Evolutionary conservation across 768 basidiomycete species (phyloP), one percentile per base, ranked within the genome.

Genomic region (Chalciporus pseudorubinellus): DNA sequence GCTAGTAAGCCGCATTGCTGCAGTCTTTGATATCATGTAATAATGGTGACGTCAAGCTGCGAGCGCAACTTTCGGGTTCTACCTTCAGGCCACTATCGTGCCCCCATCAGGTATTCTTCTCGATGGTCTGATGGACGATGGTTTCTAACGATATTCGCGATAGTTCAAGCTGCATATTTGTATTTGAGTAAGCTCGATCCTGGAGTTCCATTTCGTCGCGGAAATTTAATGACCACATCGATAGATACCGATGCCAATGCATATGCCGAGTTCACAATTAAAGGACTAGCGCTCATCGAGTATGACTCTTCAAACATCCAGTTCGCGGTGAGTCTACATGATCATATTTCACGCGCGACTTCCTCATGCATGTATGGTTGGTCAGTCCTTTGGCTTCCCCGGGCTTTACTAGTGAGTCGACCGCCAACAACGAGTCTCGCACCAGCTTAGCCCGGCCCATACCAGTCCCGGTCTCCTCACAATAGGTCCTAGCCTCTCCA

Each of bases 111-210:
- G 34, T 36, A 36, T 16, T n/a, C 14, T 4, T 36, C n/a, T 36
- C 16, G 3, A n/a, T 8, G 1, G 13, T 1, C 34, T 1, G 6
- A 6, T n/a, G n/a, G 1, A 6, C n/a, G 1, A n/a, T n/a, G 34
- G 6, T 36, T 1, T n/a, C 34, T 36, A 8, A 36, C 34, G n/a
- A 36, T 36, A 6, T 34, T 36, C 34, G 9, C 6, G 2, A n/a
- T n/a, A 36, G 34, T 36, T 6, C 34, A 36, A 36, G 34, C 34
- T n/a, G 34, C 34, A 16, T 36, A 36, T n/a, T 8, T 36, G 34
- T 36, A 8, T 36, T 6, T 36, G 34, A 36, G 34, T 36, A n/a
- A 14, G 34, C 5, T 16, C 14, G 6, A 6, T n/a, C n/a, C 34
- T 7, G 14, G 3, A 4, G n/a, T n/a, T 36, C n/a, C 16, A 16